Percentiles rank a stretch among this genome's conserved stretches.
Evolutionary conservation across 495 filamentous ascomycete genomes (phyloP).

Genomic region (Aspergillus taichungensis): DNA sequence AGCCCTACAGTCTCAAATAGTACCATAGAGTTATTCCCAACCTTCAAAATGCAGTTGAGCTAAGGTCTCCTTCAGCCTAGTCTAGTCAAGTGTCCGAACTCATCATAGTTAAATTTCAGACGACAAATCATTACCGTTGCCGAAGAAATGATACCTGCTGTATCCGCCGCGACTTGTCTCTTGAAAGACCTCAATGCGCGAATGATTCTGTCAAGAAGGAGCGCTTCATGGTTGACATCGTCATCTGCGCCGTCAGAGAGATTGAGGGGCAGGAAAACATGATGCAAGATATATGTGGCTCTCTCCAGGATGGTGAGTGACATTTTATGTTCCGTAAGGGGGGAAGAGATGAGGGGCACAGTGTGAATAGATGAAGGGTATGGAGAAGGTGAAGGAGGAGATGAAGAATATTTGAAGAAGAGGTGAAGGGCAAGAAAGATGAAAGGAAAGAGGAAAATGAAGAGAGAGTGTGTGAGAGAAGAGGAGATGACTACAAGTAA

Average conservation of each 20-base stretch:
- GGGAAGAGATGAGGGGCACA: no score
- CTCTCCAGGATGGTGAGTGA: no score
- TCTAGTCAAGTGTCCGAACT: constrained; percentile 7
- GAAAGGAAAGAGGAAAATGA: no score
- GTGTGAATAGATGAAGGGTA: no score
- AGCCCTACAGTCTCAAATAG: not conserved
- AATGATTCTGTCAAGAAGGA: constrained; percentile 11
- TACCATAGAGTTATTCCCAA: constrained; percentile 1
- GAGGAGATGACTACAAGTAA: no score
- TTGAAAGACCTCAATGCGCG: constrained; percentile 20
- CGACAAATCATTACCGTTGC: constrained; percentile 12
- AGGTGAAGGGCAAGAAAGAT: no score
- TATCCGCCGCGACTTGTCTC: not conserved
- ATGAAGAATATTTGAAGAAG: no score
- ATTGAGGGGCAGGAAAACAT: constrained; percentile 52
- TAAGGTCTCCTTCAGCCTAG: constrained; percentile 3
- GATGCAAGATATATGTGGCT: constrained; percentile 28
- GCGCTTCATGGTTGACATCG: constrained; percentile 3
- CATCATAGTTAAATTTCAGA: constrained; percentile 8
- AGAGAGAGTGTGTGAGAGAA: no score
- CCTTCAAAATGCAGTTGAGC: constrained; percentile 5
- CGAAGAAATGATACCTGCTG: not conserved
- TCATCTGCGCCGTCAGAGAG: constrained; percentile 43
- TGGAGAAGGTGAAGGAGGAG: no score
- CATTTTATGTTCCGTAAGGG: no score